Evolutionary conservation across 2,329 filamentous ascomycete species (phyloP).

Genomic region (Pestalotiopsis fici): DNA sequence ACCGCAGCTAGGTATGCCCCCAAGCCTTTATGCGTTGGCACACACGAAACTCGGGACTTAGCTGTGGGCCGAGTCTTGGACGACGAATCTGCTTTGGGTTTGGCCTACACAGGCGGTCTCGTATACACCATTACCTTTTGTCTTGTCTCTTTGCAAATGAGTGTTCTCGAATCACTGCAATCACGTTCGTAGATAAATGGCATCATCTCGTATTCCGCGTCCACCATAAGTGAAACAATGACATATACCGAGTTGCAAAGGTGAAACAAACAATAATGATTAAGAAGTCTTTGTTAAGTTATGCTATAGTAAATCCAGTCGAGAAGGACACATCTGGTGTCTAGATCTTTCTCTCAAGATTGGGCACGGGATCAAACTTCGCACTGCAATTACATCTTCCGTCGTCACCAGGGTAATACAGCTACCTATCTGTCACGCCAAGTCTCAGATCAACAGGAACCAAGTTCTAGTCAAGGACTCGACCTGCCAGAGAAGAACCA

Average conservation of each 20-base stretch:
- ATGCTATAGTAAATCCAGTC: background rate
- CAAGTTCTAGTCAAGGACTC: slow-evolving; percentile 60
- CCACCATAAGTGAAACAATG: background rate
- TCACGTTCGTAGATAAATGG: background rate
- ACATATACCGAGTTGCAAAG: background rate
- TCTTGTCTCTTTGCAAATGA: background rate
- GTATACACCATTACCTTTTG: background rate
- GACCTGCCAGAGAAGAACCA: slow-evolving; percentile 69
- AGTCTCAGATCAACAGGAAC: background rate
- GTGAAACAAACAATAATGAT: background rate
- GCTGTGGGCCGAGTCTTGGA: too few relatives aligned
- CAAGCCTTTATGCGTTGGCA: background rate
- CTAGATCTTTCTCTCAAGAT: background rate
- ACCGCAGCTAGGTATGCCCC: background rate
- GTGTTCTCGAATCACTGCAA: background rate
- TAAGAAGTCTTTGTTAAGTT: background rate
- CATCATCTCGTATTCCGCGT: background rate
- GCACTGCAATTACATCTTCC: background rate
- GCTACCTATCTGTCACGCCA: background rate
- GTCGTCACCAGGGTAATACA: too few relatives aligned
- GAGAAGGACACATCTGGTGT: background rate
- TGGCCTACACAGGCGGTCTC: too few relatives aligned
- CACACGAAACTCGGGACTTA: too few relatives aligned
- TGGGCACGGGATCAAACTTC: background rate
- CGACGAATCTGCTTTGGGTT: too few relatives aligned